These are phyloP conservation scores for Daedaleopsis nitida DNA, from an alignment of 768 basidiomycete species.

Conservation along the genomic window DNA sequence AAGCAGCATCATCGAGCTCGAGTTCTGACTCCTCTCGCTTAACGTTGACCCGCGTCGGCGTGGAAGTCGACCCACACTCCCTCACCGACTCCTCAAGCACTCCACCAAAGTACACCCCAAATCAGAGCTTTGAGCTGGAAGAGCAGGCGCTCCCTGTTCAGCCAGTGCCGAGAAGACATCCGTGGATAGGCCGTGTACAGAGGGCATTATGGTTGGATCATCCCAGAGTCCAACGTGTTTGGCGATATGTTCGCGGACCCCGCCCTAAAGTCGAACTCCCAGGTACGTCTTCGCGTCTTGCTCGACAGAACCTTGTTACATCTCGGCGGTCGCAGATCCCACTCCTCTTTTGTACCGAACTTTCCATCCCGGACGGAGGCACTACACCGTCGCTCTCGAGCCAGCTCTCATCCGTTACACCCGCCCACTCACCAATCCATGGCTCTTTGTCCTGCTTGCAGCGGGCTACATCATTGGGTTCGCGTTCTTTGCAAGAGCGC, in stretches of 20 bases:
- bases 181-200: conserved; percentile 3
- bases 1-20: conserved; percentile 7
- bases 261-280: conserved; percentile 54
- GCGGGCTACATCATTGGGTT: conserved; percentile 70
- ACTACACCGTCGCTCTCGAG: conserved; percentile 45
- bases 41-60: conserved; percentile 17
- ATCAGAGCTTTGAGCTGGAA: conserved; percentile 18
- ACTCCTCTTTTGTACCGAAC: conserved; percentile 57
- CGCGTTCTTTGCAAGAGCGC: conserved; percentile 70
- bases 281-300: conserved; percentile 36
- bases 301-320: conserved; percentile 7
- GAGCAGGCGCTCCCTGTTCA: conserved; percentile 1
- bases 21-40: conserved; percentile 11
- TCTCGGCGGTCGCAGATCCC: conserved; percentile 42
- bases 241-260: conserved; percentile 58
- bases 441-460: conserved; percentile 56
- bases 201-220: conserved; percentile 16
- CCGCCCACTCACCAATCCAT: conserved; percentile 50
- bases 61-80: neutral
- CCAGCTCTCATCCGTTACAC: conserved; percentile 53
- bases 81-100: neutral
- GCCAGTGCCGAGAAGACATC: neutral
- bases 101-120: conserved; percentile 6
- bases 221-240: conserved; percentile 22
- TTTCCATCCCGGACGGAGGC: conserved; percentile 31